A percentile compares a stretch with the other conserved stretches of the same genome.
Evolutionary conservation across 2,329 filamentous ascomycete genomes (phyloP).

Genomic region (Hypoxylon sp.): DNA sequence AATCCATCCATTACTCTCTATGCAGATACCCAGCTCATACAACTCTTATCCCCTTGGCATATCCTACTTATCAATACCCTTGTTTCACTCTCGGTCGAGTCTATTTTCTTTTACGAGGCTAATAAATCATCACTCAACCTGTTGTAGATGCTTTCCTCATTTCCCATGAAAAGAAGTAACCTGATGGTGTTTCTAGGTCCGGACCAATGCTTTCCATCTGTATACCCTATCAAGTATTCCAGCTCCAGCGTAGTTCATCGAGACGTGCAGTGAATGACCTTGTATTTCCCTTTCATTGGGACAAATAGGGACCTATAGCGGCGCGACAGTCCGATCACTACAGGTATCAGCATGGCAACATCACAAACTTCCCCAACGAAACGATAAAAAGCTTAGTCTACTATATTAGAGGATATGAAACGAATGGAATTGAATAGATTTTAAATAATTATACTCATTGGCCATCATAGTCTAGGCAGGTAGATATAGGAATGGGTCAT

Average conservation of each 20-base stretch:
- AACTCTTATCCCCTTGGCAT: too few relatives aligned
- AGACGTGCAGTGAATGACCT: background rate
- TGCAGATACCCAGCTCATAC: too few relatives aligned
- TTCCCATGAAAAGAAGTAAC: background rate
- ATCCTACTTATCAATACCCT: too few relatives aligned
- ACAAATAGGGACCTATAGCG: background rate
- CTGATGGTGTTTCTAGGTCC: background rate
- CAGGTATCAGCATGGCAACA: background rate
- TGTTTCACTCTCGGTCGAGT: background rate
- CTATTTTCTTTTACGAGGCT: background rate
- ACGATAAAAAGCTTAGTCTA: background rate
- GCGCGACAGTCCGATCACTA: background rate
- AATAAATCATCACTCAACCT: background rate
- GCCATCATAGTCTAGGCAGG: background rate
- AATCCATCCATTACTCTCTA: too few relatives aligned
- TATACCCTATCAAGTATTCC: background rate
- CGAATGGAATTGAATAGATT: background rate
- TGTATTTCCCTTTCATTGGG: background rate
- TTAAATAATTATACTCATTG: background rate
- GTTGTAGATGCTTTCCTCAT: background rate
- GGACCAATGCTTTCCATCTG: background rate
- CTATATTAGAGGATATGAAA: background rate
- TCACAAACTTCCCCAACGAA: background rate
- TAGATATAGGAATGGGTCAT: background rate
- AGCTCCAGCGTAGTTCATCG: background rate